These are phyloP conservation scores for Suhomyces sp. DNA, from an alignment of 805 yeast genomes.

Conservation along the genomic window DNA sequence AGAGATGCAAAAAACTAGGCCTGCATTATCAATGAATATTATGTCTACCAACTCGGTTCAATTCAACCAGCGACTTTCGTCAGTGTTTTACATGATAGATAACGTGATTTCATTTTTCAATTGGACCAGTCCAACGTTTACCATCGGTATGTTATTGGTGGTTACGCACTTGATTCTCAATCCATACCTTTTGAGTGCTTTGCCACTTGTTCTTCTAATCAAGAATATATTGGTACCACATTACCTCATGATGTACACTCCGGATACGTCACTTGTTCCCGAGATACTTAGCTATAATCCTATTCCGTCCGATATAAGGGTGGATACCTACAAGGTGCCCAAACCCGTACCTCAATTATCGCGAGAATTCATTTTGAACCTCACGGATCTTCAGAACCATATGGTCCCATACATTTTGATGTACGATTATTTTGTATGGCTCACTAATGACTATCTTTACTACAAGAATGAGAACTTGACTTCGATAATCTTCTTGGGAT, in stretches of 20 bases:
- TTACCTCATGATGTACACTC: conserved; percentile 60
- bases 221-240: conserved; percentile 66
- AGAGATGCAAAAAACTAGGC: conserved; percentile 61
- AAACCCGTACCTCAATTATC: conserved; percentile 78
- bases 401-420: conserved; percentile 62
- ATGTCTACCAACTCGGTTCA: conserved; percentile 69
- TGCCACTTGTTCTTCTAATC: conserved; percentile 57
- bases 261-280: conserved; percentile 41
- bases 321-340: conserved; percentile 50
- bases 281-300: conserved; percentile 26
- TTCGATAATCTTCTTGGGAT: conserved; percentile 44
- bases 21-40: conserved; percentile 64
- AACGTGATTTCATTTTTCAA: conserved; percentile 50
- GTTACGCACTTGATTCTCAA: conserved; percentile 55
- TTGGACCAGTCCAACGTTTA: conserved; percentile 65
- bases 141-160: conserved; percentile 55
- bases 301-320: conserved; percentile 47
- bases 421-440: conserved; percentile 56
- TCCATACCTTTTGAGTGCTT: conserved; percentile 53
- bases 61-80: conserved; percentile 60
- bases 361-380: conserved; percentile 71
- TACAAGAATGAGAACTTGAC: conserved; percentile 65
- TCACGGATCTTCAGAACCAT: conserved; percentile 82
- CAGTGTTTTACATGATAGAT: conserved; percentile 63
- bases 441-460: conserved; percentile 57